Evolutionary conservation across 2,329 filamentous ascomycete species (phyloP), one percentile per base, ranked within the genome.

Genomic region (Neofusicoccum laricinum): DNA sequence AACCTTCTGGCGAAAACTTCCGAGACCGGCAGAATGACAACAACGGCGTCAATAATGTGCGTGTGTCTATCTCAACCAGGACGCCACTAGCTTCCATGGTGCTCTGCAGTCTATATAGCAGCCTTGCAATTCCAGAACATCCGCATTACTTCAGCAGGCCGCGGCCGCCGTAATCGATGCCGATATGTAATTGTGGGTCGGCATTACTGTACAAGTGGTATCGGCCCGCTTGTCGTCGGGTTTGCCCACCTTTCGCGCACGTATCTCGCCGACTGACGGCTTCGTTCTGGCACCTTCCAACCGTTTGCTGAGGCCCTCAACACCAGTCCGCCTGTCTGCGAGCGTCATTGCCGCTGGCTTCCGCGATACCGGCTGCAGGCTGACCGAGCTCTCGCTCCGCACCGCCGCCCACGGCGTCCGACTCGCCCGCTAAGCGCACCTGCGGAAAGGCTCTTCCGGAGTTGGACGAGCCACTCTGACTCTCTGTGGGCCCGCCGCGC

Each of bases 101-200:
- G 30, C 43, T 25, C 19, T 50, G 30, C 43, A 19, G 51, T 38
- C 49, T 63, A 64, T 64, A 64, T 49, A 48, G 30, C 50, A 12
- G 17, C 41, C 19, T 12, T 30, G 25, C 46, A 36, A 61, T 45
- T 64, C 63, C 63, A 64, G 63, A 64, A 59, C 63, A 21, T 51
- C 63, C 21, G 55, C 53, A 64, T 64, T 64, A 64, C 63, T 64
- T 64, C 53, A 64, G 63, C 63, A 64, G 19, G 17, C 34, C 43
- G 21, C 53, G 34, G 41, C 41, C 51, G 43, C 34, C 63, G 50
- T 14, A 57, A 58, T 64, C 51, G 62, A 64, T 17, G 62, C 36
- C 45, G 63, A 64, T 50, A 51, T 50, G 25, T 50, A 55, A 61
- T 45, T 34, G 63, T 64, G 63, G 63, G 63, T 61, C 63, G 38